phyloP scores from a whole-genome alignment of 805 yeast genomes.

The Sporopachydermia quercuum region DNA sequence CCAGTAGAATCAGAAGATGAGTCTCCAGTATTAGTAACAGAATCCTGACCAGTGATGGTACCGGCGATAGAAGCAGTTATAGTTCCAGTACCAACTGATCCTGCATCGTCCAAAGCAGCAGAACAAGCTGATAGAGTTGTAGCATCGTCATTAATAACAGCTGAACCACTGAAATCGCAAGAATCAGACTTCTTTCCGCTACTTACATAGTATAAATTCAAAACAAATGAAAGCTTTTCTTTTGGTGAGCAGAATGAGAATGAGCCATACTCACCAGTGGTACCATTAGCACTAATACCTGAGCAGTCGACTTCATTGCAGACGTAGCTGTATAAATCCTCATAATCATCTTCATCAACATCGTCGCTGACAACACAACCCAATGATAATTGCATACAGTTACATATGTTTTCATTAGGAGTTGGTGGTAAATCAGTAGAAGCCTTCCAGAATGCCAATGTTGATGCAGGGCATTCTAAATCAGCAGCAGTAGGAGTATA shows the following conservation, averaged over 20 bases:
- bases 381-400: conserved; percentile 42
- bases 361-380: conserved; percentile 44
- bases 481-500: conserved; percentile 30
- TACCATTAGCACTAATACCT: conserved; percentile 49
- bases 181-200: conserved; percentile 23
- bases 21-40: no score
- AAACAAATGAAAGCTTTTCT: conserved; percentile 47
- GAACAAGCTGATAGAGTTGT: background rate
- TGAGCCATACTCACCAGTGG: conserved; percentile 53
- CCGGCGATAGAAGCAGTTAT: conserved; percentile 27
- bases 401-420: conserved; percentile 49
- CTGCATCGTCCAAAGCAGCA: background rate
- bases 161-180: conserved; percentile 2
- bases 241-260: conserved; percentile 57
- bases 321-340: conserved; percentile 38
- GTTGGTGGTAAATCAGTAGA: conserved; percentile 63
- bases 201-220: conserved; percentile 47
- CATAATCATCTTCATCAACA: conserved; percentile 42
- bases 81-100: conserved; percentile 10
- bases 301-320: conserved; percentile 45
- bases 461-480: conserved; percentile 54
- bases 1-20: no score
- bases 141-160: background rate
- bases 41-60: conserved; percentile 18
- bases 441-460: conserved; percentile 45